phyloP scores from a whole-genome alignment of 768 basidiomycete genomes.

The Cyclocybe aegerita region DNA sequence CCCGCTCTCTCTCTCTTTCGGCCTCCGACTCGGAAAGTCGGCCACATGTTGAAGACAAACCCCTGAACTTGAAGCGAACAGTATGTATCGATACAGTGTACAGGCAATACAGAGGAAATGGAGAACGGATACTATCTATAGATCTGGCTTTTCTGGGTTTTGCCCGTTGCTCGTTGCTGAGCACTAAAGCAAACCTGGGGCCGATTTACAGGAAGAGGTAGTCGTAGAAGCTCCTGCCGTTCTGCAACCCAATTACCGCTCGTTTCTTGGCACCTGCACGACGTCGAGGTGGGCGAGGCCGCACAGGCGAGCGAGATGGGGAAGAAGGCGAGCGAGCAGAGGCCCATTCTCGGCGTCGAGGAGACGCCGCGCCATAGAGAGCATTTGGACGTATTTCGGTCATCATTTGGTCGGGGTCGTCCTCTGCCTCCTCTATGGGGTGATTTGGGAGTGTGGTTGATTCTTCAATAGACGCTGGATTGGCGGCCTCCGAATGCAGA shows the following conservation, averaged over 20 bases:
- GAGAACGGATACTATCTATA: no score
- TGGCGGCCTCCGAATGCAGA: constrained; percentile 1
- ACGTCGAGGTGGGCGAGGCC: constrained; percentile 26
- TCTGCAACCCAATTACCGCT: constrained; percentile 8
- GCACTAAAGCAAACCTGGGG: no score
- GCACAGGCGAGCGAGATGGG: constrained; percentile 54
- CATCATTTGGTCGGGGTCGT: constrained; percentile 15
- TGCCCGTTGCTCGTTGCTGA: no score
- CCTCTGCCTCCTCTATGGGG: neutral
- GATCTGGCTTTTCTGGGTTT: no score
- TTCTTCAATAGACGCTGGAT: neutral
- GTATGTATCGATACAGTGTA: no score
- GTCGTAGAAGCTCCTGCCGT: constrained; percentile 25
- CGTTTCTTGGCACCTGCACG: constrained; percentile 21
- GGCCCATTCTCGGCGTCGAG: constrained; percentile 24
- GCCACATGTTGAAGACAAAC: no score
- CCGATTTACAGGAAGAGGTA: constrained; percentile 22
- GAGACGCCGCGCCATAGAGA: constrained; percentile 27
- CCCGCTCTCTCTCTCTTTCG: no score
- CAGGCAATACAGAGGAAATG: no score
- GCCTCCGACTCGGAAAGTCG: no score
- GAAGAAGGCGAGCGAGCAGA: constrained; percentile 44
- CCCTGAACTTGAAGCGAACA: no score
- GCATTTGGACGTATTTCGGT: constrained; percentile 20
- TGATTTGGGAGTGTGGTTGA: neutral